Evolutionary conservation across 1,139 yeast genomes (phyloP).

Genomic region (Suhomyces chickasaworum): DNA sequence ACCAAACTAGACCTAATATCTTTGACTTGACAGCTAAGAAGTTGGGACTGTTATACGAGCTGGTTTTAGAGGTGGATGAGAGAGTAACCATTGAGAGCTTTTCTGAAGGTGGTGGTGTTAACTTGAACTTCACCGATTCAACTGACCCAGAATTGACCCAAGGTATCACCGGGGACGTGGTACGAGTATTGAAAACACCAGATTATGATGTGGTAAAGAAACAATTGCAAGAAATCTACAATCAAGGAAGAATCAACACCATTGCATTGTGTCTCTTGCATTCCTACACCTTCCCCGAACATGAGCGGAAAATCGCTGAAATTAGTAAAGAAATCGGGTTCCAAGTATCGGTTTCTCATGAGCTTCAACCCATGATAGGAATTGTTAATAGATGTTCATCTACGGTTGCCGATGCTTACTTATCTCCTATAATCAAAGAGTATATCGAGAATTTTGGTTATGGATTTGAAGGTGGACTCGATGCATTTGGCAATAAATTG

Average conservation of each 20-base stretch:
- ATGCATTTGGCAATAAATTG: slow-evolving; percentile 44
- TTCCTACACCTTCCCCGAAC: slow-evolving; percentile 44
- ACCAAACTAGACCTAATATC: slow-evolving; percentile 25
- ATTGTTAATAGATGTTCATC: slow-evolving; percentile 47
- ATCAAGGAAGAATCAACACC: slow-evolving; percentile 31
- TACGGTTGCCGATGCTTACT: slow-evolving; percentile 49
- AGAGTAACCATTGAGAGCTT: slow-evolving; percentile 38
- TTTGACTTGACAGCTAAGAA: slow-evolving; percentile 26
- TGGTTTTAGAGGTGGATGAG: slow-evolving; percentile 45
- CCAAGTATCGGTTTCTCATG: slow-evolving; percentile 42
- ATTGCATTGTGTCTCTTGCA: slow-evolving; percentile 45
- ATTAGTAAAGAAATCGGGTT: slow-evolving; percentile 42
- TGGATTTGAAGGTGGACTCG: slow-evolving; percentile 48
- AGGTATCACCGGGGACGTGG: slow-evolving; percentile 41
- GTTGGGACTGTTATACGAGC: slow-evolving; percentile 31
- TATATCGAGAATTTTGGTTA: slow-evolving; percentile 41
- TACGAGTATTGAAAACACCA: slow-evolving; percentile 36
- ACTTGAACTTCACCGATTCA: slow-evolving; percentile 20
- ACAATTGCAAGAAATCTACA: slow-evolving; percentile 29
- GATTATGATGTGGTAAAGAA: slow-evolving; percentile 28
- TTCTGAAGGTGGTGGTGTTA: slow-evolving; percentile 46
- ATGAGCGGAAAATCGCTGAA: slow-evolving; percentile 38
- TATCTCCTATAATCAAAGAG: slow-evolving; percentile 40
- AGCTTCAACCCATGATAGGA: slow-evolving; percentile 48
- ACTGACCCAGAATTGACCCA: slow-evolving; percentile 25